Conservation (phyloP, 257 asterid genomes). For the Avicennia marina region DNA sequence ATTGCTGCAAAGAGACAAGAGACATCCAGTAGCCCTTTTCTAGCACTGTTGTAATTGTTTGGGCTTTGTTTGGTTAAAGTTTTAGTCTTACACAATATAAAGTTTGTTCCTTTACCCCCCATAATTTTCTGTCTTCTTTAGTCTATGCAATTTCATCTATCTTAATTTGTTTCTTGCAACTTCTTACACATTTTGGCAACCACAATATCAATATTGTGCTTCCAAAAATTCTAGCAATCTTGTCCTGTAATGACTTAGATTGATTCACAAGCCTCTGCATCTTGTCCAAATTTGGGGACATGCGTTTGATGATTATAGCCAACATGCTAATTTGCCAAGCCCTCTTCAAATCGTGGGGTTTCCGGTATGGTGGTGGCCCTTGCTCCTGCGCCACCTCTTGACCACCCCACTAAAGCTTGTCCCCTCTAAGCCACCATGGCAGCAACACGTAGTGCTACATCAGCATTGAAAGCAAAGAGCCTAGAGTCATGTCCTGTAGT, state of each 20-base stretch:
- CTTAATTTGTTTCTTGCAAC: no score
- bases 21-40: no score
- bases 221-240: no score
- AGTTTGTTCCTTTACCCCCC: no score
- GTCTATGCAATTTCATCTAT: no score
- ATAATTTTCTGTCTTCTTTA: no score
- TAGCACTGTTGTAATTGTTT: no score
- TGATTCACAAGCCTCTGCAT: conserved; percentile 47
- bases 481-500: conserved; percentile 56
- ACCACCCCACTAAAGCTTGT: conserved; percentile 61
- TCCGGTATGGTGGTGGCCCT: conserved; percentile 58
- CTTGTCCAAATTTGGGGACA: conserved; percentile 37
- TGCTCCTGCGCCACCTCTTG: conserved; percentile 43
- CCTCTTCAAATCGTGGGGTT: conserved; percentile 60
- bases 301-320: conserved; percentile 56
- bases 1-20: no score
- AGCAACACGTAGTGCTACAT: conserved; percentile 68
- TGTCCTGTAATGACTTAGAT: conserved; percentile 54
- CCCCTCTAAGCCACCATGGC: conserved; percentile 80
- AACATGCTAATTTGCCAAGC: conserved; percentile 56
- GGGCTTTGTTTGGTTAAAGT: no score
- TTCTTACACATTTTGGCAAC: no score
- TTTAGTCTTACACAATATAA: no score
- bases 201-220: no score
- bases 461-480: conserved; percentile 57